Evolutionary conservation across 306 rosid species (phyloP).

Genomic region (Ceratonia siliqua): DNA sequence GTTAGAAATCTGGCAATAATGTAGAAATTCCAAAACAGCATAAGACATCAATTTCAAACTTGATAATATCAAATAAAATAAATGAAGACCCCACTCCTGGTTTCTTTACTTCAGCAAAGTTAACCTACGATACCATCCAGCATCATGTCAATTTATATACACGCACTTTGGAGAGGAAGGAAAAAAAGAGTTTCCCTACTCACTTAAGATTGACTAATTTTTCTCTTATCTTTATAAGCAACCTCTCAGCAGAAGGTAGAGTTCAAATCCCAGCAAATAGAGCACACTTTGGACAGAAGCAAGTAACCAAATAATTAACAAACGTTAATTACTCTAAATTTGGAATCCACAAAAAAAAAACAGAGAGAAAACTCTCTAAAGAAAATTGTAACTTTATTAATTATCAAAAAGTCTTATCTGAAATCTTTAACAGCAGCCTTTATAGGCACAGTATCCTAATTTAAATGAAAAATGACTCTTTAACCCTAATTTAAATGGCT

Average conservation of each 20-base stretch:
- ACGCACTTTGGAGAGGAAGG: neutral
- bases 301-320: no score
- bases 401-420: no score
- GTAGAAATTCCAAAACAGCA: neutral
- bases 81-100: neutral
- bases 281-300: no score
- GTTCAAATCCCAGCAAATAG: slow-evolving; percentile 12
- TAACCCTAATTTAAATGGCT: no score
- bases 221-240: neutral
- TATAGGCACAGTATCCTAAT: no score
- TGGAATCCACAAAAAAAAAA: no score
- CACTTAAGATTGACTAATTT: neutral
- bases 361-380: no score
- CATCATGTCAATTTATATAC: slow-evolving; percentile 9
- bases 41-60: neutral
- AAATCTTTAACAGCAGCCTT: no score
- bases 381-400: no score
- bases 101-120: neutral
- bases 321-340: no score
- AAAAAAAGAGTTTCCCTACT: neutral
- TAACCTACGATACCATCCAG: neutral
- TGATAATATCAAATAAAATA: neutral
- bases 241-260: slow-evolving; percentile 1
- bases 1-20: slow-evolving; percentile 23
- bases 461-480: no score